These are phyloP conservation scores for Cinnamomum micranthum DNA, from an alignment of 164 flowering plant species.

Conservation along the genomic window DNA sequence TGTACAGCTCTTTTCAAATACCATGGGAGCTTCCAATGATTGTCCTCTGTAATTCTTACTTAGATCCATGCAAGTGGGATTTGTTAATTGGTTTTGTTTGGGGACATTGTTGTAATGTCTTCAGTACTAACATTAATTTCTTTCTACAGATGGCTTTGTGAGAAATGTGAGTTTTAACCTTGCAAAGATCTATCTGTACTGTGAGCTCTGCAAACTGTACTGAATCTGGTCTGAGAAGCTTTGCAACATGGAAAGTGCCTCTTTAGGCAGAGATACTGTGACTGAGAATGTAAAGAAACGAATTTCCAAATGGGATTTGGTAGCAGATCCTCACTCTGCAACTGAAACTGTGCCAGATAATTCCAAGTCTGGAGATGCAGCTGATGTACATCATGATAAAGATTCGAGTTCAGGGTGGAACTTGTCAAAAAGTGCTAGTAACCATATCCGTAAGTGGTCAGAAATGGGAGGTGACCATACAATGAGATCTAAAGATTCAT, in stretches of 20 bases:
- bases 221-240: conserved; percentile 3
- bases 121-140: no score
- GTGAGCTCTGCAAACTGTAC: not conserved
- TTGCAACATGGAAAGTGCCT: conserved; percentile 1
- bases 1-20: no score
- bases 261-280: conserved; percentile 16
- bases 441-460: conserved; percentile 28
- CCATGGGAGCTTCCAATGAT: no score
- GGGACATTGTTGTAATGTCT: no score
- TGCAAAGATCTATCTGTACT: not conserved
- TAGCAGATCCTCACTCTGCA: conserved; percentile 30
- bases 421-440: conserved; percentile 11
- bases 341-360: conserved; percentile 21
- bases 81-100: no score
- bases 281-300: conserved; percentile 32
- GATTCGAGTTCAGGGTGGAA: conserved; percentile 16
- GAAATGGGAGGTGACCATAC: conserved; percentile 12
- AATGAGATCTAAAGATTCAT: conserved; percentile 21
- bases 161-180: not conserved
- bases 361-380: conserved; percentile 23
- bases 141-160: no score
- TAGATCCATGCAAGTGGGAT: no score
- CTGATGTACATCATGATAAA: conserved; percentile 21
- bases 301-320: conserved; percentile 57
- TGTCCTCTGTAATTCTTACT: no score